Evolutionary conservation across 345 rosid species (phyloP).

Genomic region (Litchi chinensis): DNA sequence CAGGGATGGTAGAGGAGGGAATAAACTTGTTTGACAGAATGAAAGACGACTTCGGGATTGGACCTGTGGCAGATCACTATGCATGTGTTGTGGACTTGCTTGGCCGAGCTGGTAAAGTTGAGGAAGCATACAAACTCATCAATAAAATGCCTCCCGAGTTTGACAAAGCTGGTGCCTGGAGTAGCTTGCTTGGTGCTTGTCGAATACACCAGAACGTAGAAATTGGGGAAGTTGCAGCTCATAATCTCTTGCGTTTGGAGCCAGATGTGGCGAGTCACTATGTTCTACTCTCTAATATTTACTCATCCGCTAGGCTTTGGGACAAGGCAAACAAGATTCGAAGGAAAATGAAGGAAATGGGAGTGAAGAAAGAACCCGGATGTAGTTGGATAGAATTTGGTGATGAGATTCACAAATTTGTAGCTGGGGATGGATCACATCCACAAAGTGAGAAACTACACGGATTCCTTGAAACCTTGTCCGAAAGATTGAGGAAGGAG

Average conservation of each 20-base stretch:
- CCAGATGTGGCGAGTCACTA: constrained; percentile 90
- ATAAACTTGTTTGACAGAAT: constrained; percentile 61
- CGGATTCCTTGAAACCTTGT: constrained; percentile 54
- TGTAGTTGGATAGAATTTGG: constrained; percentile 86
- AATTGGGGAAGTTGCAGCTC: constrained; percentile 77
- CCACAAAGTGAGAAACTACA: constrained; percentile 66
- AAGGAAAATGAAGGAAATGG: constrained; percentile 73
- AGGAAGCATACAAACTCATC: constrained; percentile 61
- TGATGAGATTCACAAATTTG: constrained; percentile 77
- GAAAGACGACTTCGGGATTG: constrained; percentile 56
- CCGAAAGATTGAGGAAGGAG: constrained; percentile 69
- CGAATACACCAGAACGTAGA: constrained; percentile 65
- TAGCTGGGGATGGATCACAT: constrained; percentile 83
- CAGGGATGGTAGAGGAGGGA: constrained; percentile 86
- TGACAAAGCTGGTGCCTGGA: constrained; percentile 74
- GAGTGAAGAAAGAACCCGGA: constrained; percentile 91
- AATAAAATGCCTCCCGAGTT: constrained; percentile 53
- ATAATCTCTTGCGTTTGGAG: constrained; percentile 61
- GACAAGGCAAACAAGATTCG: constrained; percentile 75
- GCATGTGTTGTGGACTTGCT: constrained; percentile 89
- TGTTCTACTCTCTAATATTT: constrained; percentile 80
- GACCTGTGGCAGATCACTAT: constrained; percentile 77
- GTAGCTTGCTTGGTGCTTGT: constrained; percentile 90
- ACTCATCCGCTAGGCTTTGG: constrained; percentile 80
- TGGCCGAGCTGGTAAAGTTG: constrained; percentile 79